Percentiles rank a stretch among this genome's conserved stretches.
Conservation (phyloP, 1,284 basidiomycete genomes). For the Flammula alnicola region DNA sequence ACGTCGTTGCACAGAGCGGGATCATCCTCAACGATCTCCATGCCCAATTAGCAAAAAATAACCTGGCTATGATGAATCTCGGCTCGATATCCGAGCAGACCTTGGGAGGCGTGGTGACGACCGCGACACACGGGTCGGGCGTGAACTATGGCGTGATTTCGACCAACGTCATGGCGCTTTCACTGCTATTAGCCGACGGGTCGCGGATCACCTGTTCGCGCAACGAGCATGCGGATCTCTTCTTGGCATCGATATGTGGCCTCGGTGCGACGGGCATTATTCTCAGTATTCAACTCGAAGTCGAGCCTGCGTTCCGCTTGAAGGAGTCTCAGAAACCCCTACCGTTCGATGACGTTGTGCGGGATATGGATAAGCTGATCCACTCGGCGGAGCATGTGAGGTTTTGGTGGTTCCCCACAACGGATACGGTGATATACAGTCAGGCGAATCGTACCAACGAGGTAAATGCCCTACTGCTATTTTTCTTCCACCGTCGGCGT, state of each 20-base stretch:
- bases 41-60: constrained; percentile 63
- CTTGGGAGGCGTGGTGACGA: constrained; percentile 92
- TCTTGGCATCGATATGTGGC: constrained; percentile 92
- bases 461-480: constrained; percentile 50
- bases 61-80: constrained; percentile 88
- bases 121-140: constrained; percentile 95
- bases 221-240: constrained; percentile 73
- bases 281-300: constrained; percentile 76
- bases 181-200: constrained; percentile 77
- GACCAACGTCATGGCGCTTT: constrained; percentile 78
- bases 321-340: constrained; percentile 77
- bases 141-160: constrained; percentile 84
- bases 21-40: constrained; percentile 82
- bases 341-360: constrained; percentile 67
- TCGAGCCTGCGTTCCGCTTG: constrained; percentile 85
- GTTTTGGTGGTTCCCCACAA: constrained; percentile 95
- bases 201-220: constrained; percentile 72
- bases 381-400: constrained; percentile 82
- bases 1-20: constrained; percentile 78
- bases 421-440: constrained; percentile 75
- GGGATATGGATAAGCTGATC: constrained; percentile 60
- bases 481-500: constrained; percentile 12
- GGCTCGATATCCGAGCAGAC: constrained; percentile 98
- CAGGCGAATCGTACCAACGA: constrained; percentile 78
- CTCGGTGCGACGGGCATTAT: constrained; percentile 94